Conservation (phyloP, 2,329 filamentous ascomycete genomes). For the Rhynchosporium agropyri region DNA sequence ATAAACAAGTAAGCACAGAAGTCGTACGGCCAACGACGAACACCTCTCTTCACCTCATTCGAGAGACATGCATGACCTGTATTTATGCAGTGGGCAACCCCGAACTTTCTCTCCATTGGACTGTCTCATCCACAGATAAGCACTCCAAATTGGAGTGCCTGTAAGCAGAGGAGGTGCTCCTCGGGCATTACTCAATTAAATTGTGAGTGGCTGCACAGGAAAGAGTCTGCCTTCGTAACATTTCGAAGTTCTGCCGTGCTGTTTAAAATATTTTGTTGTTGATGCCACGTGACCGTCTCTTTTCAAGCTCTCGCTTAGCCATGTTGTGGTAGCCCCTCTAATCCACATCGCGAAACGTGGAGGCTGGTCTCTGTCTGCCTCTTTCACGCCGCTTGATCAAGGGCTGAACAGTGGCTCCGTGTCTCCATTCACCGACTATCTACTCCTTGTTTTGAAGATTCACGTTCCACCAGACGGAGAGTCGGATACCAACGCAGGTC, state of each 20-base stretch:
- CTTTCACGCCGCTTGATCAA: too few relatives aligned
- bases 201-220: neutral
- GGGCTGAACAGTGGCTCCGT: too few relatives aligned
- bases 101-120: conserved; percentile 5
- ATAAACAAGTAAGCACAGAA: conserved; percentile 2
- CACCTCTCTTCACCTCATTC: neutral
- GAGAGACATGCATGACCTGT: conserved; percentile 1
- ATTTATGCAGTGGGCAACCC: neutral
- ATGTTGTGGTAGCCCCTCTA: neutral
- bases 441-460: too few relatives aligned
- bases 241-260: neutral
- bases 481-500: too few relatives aligned
- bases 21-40: neutral
- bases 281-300: neutral
- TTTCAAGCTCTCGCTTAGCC: neutral
- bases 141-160: conserved; percentile 3
- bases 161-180: neutral
- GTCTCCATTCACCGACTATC: too few relatives aligned
- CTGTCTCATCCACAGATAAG: neutral
- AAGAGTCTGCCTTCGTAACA: neutral
- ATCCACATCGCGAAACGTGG: too few relatives aligned
- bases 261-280: neutral
- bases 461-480: too few relatives aligned
- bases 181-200: conserved; percentile 1
- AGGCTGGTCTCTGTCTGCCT: too few relatives aligned